Conservation (phyloP, 306 rosid genomes). For the barrel medic (Medicago truncatula) region DNA sequence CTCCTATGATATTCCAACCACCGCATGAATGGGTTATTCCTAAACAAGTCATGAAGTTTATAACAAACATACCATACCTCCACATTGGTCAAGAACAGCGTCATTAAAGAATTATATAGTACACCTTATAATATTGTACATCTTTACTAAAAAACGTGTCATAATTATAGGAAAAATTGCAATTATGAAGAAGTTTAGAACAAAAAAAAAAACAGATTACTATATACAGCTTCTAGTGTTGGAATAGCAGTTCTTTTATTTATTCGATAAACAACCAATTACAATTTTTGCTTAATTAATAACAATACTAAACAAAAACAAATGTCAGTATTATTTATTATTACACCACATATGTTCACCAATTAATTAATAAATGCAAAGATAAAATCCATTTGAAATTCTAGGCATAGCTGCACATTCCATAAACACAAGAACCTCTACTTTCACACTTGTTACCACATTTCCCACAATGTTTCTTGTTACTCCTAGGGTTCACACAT, state of each 20-base stretch:
- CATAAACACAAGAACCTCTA: conserved; percentile 53
- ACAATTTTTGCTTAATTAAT: neutral
- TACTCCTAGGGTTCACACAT: conserved; percentile 65
- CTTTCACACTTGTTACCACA: conserved; percentile 63
- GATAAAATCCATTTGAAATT: neutral
- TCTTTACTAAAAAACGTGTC: neutral
- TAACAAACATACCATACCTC: no score
- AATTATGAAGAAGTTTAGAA: neutral
- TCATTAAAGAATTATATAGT: no score
- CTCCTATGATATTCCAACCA: no score
- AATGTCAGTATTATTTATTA: neutral
- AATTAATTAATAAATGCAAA: neutral
- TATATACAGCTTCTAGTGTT: neutral
- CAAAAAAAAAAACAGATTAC: neutral
- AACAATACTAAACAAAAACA: neutral
- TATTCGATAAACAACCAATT: conserved; percentile 18
- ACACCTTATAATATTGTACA: no score
- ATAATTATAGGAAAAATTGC: neutral
- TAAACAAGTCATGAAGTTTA: no score
- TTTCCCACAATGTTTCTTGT: conserved; percentile 63
- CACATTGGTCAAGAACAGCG: no score
- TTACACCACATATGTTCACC: neutral
- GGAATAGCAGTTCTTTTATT: conserved; percentile 1
- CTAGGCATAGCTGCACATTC: conserved; percentile 77
- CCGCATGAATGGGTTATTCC: no score